phyloP scores from a whole-genome alignment of 345 rosid genomes.

The Pugionium cornutum region DNA sequence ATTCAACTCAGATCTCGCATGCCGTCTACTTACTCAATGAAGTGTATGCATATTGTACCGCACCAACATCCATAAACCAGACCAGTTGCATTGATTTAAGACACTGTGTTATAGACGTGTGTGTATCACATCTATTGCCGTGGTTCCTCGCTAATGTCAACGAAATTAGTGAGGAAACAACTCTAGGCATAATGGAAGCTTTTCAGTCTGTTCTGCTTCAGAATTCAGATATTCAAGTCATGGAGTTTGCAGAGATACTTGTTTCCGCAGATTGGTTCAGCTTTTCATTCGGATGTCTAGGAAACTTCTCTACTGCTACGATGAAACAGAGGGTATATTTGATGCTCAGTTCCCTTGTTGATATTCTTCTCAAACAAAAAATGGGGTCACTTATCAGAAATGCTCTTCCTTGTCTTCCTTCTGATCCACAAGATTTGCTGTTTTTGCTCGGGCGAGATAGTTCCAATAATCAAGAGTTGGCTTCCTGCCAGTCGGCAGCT shows the following conservation, averaged over 20 bases:
- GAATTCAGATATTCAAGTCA: conserved; percentile 46
- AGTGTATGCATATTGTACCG: conserved; percentile 54
- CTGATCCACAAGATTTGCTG: conserved; percentile 81
- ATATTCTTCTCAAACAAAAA: conserved; percentile 59
- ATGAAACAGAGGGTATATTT: conserved; percentile 70
- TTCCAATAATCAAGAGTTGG: conserved; percentile 51
- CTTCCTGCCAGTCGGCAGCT: conserved; percentile 70
- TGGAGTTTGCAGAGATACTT: conserved; percentile 58
- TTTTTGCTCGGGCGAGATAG: conserved; percentile 85
- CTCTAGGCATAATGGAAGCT: conserved; percentile 65
- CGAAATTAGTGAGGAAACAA: conserved; percentile 66
- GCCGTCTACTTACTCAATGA: conserved; percentile 72
- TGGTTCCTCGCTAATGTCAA: conserved; percentile 57
- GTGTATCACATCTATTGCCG: conserved; percentile 64
- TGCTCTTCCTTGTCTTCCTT: conserved; percentile 65
- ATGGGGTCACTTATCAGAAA: conserved; percentile 61
- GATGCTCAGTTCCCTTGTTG: conserved; percentile 76
- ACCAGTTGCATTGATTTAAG: conserved; percentile 43
- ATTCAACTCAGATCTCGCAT: conserved; percentile 59
- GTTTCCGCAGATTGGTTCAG: conserved; percentile 82
- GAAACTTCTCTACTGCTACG: conserved; percentile 64
- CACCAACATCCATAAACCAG: conserved; percentile 39
- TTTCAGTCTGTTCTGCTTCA: conserved; percentile 65
- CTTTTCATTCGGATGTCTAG: conserved; percentile 75
- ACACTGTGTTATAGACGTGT: conserved; percentile 53